A percentile compares a stretch with the other conserved stretches of the same genome.
These are phyloP conservation scores for Solanum boliviense DNA, from an alignment of 257 asterid genomes.

Conservation along the genomic window DNA sequence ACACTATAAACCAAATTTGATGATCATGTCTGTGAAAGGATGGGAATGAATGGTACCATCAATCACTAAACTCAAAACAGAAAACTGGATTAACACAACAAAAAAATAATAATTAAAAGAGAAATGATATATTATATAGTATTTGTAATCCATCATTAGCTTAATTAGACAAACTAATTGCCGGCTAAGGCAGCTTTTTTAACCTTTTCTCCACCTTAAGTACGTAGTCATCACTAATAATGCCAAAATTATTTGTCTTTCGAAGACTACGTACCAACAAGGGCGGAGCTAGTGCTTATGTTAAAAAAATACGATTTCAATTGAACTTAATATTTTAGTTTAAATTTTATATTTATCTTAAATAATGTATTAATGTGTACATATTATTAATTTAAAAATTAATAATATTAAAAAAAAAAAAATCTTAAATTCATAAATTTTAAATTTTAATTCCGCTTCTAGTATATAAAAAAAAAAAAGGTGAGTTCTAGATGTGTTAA, in stretches of 20 bases:
- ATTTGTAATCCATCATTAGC: conserved; percentile 3
- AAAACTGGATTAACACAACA: conserved; percentile 7
- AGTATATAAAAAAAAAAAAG: too few species aligned
- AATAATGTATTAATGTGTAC: neutral
- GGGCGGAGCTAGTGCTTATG: neutral
- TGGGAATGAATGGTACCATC: conserved; percentile 30
- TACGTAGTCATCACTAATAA: neutral
- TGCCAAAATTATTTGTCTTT: neutral
- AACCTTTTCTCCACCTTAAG: conserved; percentile 26
- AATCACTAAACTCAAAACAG: conserved; percentile 12
- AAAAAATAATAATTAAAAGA: neutral
- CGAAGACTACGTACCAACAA: neutral
- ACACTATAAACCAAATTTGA: conserved; percentile 2
- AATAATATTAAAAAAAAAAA: neutral
- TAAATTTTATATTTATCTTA: neutral
- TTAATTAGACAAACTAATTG: conserved; percentile 36
- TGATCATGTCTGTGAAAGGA: conserved; percentile 8
- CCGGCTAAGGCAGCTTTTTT: conserved; percentile 58
- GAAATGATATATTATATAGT: neutral
- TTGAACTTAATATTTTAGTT: neutral
- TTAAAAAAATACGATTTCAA: neutral
- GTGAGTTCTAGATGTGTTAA: neutral
- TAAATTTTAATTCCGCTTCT: neutral
- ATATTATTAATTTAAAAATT: neutral
- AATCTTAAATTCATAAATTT: neutral